A percentile compares a stretch with the other conserved stretches of the same genome.
Evolutionary conservation across 495 filamentous ascomycete genomes (phyloP).

Genomic region (Talaromyces ruber): DNA sequence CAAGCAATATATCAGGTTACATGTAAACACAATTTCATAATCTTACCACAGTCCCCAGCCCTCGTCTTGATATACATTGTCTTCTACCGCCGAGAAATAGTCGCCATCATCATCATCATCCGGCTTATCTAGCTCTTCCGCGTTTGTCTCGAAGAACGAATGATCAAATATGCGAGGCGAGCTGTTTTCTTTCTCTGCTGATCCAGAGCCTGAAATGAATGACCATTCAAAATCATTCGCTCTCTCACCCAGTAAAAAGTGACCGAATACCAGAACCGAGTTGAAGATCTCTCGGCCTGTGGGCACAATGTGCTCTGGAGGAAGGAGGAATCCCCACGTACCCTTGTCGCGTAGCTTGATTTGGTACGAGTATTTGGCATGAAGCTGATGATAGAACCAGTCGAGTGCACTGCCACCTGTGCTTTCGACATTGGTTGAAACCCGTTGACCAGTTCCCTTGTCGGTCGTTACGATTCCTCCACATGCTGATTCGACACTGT

Average conservation of each 20-base stretch:
- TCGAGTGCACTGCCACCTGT: slow-evolving; percentile 81
- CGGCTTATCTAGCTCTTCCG: background rate
- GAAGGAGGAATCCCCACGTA: slow-evolving; percentile 88
- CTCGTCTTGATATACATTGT: slow-evolving; percentile 5
- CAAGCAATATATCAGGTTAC: background rate
- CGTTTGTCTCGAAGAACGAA: background rate
- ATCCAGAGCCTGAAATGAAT: background rate
- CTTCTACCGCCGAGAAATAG: slow-evolving; percentile 1
- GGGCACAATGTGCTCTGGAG: slow-evolving; percentile 78
- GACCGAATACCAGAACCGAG: slow-evolving; percentile 71
- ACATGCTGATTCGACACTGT: slow-evolving; percentile 79
- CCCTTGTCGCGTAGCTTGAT: slow-evolving; percentile 93
- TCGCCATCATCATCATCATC: background rate
- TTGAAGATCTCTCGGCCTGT: slow-evolving; percentile 81
- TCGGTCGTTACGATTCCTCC: slow-evolving; percentile 56
- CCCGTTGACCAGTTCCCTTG: slow-evolving; percentile 5
- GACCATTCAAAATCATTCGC: slow-evolving; percentile 15
- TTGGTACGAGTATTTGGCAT: slow-evolving; percentile 81
- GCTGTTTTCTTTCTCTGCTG: background rate
- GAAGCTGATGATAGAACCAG: slow-evolving; percentile 89
- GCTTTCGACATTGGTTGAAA: slow-evolving; percentile 15
- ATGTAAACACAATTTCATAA: background rate
- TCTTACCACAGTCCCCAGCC: slow-evolving; percentile 2
- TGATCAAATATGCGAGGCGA: background rate
- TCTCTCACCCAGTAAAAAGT: slow-evolving; percentile 51